These are phyloP conservation scores for Logfia minima DNA, from an alignment of 129 eudicot genomes.

Conservation along the genomic window DNA sequence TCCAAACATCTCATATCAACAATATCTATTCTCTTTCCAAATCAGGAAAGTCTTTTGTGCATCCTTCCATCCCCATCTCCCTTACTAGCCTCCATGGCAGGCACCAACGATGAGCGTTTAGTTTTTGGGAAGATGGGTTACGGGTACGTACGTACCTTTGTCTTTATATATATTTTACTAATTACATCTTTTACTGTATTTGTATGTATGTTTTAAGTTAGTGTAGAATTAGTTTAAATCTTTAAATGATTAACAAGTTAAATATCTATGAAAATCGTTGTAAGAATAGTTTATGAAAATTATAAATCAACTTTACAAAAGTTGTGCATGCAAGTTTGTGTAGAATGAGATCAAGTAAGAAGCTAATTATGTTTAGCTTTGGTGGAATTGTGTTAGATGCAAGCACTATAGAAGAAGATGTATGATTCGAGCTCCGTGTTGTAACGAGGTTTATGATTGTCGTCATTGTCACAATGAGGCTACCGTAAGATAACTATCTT, in stretches of 20 bases:
- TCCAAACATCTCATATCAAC: slow-evolving; percentile 21
- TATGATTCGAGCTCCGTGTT: slow-evolving; percentile 94
- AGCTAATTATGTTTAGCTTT: neutral
- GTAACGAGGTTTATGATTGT: slow-evolving; percentile 90
- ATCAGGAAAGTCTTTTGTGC: slow-evolving; percentile 25
- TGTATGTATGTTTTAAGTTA: neutral
- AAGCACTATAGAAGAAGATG: slow-evolving; percentile 96
- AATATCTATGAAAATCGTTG: too few species aligned
- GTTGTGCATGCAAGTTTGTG: neutral
- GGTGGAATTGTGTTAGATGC: slow-evolving; percentile 54
- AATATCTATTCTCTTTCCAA: slow-evolving; percentile 7
- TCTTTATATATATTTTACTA: neutral
- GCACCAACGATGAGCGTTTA: slow-evolving; percentile 62
- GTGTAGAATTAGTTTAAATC: too few species aligned
- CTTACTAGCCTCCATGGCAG: slow-evolving; percentile 53
- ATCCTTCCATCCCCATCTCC: slow-evolving; percentile 26
- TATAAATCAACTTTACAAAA: too few species aligned
- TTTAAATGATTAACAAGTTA: too few species aligned
- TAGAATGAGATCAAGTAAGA: neutral
- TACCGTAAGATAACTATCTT: slow-evolving; percentile 38
- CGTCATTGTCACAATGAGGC: slow-evolving; percentile 99
- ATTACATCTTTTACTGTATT: neutral
- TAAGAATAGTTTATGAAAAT: too few species aligned
- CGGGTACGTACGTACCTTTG: slow-evolving; percentile 67
- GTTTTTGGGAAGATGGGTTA: slow-evolving; percentile 99